Evolutionary conservation across 192 early-diverging fungal genomes (phyloP).

Genomic region (Backusella westeae): DNA sequence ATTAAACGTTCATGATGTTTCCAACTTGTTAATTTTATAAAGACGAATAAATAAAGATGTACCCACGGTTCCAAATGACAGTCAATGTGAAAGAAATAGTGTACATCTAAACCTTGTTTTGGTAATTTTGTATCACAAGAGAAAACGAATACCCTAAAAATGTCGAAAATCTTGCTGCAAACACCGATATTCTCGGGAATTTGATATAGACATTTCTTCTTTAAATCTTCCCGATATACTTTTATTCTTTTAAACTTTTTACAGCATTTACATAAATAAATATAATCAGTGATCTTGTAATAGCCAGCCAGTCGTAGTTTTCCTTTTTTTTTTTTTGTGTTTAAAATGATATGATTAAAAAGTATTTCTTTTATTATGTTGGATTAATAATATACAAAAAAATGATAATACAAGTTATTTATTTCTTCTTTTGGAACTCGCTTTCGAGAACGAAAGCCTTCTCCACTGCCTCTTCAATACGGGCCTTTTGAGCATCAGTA

Average conservation of each 20-base stretch:
- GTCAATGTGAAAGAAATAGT: not conserved
- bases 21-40: not conserved
- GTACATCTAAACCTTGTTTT: not conserved
- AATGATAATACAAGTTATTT: not conserved
- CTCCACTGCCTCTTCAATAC: not conserved
- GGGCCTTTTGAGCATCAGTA: not conserved
- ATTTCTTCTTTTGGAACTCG: not conserved
- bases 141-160: not conserved
- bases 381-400: not conserved
- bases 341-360: slow-evolving; percentile 2
- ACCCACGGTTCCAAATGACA: not conserved
- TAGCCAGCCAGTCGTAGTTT: too few species aligned
- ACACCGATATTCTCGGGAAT: not conserved
- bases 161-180: not conserved
- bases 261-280: too few species aligned
- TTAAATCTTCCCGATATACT: not conserved
- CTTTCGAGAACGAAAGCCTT: not conserved
- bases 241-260: not conserved
- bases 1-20: not conserved
- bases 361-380: not conserved
- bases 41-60: not conserved
- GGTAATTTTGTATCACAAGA: not conserved
- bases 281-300: too few species aligned
- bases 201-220: not conserved
- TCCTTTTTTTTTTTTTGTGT: not conserved